Conservation (phyloP, 2,329 filamentous ascomycete species). For the Boeremia exigua region DNA sequence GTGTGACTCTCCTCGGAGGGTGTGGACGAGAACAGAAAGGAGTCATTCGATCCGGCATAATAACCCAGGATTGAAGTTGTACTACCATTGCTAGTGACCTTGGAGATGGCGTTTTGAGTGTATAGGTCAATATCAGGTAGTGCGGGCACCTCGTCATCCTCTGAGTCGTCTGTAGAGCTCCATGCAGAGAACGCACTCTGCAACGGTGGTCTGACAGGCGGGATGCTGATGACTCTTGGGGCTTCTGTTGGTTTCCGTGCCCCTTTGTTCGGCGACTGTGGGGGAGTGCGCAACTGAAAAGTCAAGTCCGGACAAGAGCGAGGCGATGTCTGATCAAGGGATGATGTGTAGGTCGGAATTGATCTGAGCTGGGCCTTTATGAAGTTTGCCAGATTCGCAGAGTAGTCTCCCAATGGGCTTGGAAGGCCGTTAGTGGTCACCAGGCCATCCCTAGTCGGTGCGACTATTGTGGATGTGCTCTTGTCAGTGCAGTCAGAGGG, state of each 20-base stretch:
- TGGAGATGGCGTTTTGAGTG: constrained; percentile 13
- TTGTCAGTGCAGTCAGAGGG: constrained; percentile 40
- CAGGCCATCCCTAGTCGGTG: constrained; percentile 11
- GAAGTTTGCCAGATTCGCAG: constrained; percentile 46
- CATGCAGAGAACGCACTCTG: constrained; percentile 46
- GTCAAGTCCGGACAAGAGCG: constrained; percentile 43
- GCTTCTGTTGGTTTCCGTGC: constrained; percentile 26
- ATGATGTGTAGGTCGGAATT: constrained; percentile 42
- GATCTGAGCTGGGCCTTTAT: constrained; percentile 43
- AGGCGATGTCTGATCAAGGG: constrained; percentile 27
- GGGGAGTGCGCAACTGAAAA: constrained; percentile 25
- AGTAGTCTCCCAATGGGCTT: constrained; percentile 41
- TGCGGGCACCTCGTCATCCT: constrained; percentile 23
- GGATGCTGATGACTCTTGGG: constrained; percentile 38
- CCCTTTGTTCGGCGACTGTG: constrained; percentile 28
- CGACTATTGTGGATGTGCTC: constrained; percentile 39
- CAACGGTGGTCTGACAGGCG: constrained; percentile 40
- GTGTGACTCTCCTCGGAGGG: constrained; percentile 32
- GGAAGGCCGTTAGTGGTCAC: constrained; percentile 13
- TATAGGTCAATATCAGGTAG: constrained; percentile 21
- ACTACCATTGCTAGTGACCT: constrained; percentile 25
- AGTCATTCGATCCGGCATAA: constrained; percentile 35
- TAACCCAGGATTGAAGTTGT: constrained; percentile 41
- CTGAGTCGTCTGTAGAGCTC: constrained; percentile 47
- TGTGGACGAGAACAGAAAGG: constrained; percentile 44